Conservation (phyloP, 1,284 basidiomycete genomes). For the Puccinia triticina region DNA sequence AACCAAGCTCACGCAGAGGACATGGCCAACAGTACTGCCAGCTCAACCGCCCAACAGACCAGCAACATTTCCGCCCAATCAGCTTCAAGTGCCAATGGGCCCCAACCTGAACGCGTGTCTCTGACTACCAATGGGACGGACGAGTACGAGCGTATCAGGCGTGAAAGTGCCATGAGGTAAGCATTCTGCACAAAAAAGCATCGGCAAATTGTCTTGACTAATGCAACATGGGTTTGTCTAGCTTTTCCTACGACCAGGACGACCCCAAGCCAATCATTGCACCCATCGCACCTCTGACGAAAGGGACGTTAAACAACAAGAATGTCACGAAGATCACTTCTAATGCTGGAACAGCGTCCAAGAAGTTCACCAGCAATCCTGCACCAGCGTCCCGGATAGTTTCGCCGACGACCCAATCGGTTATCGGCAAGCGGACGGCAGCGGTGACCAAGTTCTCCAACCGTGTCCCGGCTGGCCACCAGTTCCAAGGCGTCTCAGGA, state of each 20-base stretch:
- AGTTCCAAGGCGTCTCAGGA: conserved; percentile 26
- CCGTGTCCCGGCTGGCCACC: conserved; percentile 31
- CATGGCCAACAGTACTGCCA: background rate
- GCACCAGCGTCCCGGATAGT: conserved; percentile 29
- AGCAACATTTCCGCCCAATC: background rate
- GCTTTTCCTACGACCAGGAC: conserved; percentile 46
- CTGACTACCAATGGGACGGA: conserved; percentile 12
- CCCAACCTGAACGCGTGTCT: background rate
- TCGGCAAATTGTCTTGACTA: background rate
- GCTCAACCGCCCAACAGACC: background rate
- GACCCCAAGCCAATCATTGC: conserved; percentile 37
- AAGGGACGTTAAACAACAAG: background rate
- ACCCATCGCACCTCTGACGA: background rate
- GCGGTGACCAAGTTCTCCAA: conserved; percentile 50
- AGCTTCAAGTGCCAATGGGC: background rate
- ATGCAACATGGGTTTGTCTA: conserved; percentile 1
- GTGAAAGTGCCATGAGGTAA: conserved; percentile 50
- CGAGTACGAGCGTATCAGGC: conserved; percentile 37
- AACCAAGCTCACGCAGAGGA: conserved; percentile 20
- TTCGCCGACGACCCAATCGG: conserved; percentile 44
- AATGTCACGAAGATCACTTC: conserved; percentile 1
- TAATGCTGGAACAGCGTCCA: background rate
- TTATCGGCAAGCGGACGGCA: conserved; percentile 31
- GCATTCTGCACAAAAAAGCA: background rate
- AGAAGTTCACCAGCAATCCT: background rate